Conservation (phyloP, 352 stramenopile species). For the Paralagenidium karlingii region DNA sequence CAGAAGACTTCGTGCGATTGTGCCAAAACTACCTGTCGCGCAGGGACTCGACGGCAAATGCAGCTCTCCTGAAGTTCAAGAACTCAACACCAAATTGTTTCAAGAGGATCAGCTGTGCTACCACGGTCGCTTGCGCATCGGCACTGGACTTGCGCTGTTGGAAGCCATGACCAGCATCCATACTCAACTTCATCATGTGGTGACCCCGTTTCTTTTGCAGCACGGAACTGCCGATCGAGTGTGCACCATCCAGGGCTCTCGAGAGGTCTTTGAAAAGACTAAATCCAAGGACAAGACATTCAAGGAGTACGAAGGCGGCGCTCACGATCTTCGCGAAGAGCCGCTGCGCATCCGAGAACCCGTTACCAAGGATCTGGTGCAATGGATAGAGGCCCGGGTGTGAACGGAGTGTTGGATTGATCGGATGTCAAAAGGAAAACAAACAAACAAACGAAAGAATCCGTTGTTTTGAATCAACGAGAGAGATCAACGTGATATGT, state of each 20-base stretch:
- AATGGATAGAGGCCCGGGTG: conserved; percentile 42
- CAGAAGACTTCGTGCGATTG: conserved; percentile 32
- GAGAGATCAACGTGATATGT: too few species aligned
- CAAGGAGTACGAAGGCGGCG: conserved; percentile 30
- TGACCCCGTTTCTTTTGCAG: conserved; percentile 60
- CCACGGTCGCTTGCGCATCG: conserved; percentile 51
- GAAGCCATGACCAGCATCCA: conserved; percentile 43
- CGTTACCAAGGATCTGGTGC: conserved; percentile 54
- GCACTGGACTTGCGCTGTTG: conserved; percentile 51
- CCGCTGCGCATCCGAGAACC: conserved; percentile 39
- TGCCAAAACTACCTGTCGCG: conserved; percentile 52
- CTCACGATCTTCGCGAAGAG: conserved; percentile 66
- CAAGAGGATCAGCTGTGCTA: conserved; percentile 58
- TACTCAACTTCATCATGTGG: conserved; percentile 37
- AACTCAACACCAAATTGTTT: conserved; percentile 39
- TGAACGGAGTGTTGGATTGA: too few species aligned
- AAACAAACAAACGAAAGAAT: too few species aligned
- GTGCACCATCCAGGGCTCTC: conserved; percentile 53
- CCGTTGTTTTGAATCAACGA: too few species aligned
- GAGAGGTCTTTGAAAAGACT: conserved; percentile 36
- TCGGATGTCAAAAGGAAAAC: too few species aligned
- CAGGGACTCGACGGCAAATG: conserved; percentile 43
- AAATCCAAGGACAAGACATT: conserved; percentile 57
- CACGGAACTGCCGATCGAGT: conserved; percentile 55
- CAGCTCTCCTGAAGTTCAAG: conserved; percentile 44